These are phyloP conservation scores for Bassia scoparia DNA, from an alignment of 148 eudicot genomes.

Conservation along the genomic window DNA sequence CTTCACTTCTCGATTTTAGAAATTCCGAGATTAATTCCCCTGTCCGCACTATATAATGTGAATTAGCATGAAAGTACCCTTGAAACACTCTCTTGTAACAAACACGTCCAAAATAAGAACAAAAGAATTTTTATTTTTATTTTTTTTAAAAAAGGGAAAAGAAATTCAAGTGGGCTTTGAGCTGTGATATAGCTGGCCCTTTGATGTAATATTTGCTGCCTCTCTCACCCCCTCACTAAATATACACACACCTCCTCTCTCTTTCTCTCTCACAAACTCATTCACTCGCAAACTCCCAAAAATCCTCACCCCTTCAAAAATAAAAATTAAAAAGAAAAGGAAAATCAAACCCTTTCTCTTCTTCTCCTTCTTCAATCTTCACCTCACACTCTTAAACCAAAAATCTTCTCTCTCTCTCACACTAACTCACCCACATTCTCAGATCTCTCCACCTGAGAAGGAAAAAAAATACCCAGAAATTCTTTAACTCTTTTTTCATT, in stretches of 20 bases:
- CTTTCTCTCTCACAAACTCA: conserved; percentile 12
- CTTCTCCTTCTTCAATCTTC: not conserved
- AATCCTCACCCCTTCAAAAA: conserved; percentile 24
- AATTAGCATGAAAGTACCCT: not conserved
- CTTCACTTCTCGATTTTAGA: too few relatives aligned
- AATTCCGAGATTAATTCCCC: too few relatives aligned
- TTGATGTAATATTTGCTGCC: conserved; percentile 25
- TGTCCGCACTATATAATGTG: too few relatives aligned
- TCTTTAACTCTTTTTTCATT: not conserved
- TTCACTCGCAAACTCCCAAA: conserved; percentile 16
- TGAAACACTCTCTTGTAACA: not conserved
- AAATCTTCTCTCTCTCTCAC: conserved; percentile 2
- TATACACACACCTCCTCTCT: conserved; percentile 17
- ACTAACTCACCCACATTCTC: conserved; percentile 25
- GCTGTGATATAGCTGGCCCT: conserved; percentile 94
- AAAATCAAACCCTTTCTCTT: conserved; percentile 14
- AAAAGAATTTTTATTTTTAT: too few relatives aligned
- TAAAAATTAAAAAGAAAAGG: not conserved
- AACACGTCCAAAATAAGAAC: not conserved
- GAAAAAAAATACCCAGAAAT: not conserved
- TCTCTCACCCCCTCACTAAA: conserved; percentile 25
- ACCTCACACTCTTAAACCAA: not conserved
- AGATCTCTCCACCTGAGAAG: conserved; percentile 20
- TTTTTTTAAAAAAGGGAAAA: conserved; percentile 8
- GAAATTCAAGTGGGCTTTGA: conserved; percentile 68